Percentiles rank a stretch among this genome's conserved stretches.
These are phyloP conservation scores for Starmerella apis DNA, from an alignment of 805 yeast species.

Conservation along the genomic window DNA sequence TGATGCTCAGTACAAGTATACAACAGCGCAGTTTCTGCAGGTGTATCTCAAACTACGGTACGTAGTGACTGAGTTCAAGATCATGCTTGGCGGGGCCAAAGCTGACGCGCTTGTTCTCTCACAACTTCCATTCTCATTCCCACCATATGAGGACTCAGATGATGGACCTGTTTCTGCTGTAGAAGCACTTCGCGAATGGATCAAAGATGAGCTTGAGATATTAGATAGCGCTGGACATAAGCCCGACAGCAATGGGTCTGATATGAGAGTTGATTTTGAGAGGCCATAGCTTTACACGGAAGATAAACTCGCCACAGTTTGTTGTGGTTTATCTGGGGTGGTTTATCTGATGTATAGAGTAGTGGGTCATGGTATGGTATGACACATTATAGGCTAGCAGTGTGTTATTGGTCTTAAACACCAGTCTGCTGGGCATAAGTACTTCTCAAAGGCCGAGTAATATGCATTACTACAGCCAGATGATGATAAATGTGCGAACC, in stretches of 20 bases:
- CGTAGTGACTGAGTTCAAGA: conserved; percentile 22
- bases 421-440: no score
- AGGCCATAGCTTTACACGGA: not conserved
- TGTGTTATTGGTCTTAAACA: no score
- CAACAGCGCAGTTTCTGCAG: conserved; percentile 25
- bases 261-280: not conserved
- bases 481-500: no score
- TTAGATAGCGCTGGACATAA: not conserved
- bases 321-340: no score
- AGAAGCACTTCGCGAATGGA: conserved; percentile 14
- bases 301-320: no score
- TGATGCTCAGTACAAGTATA: conserved; percentile 25
- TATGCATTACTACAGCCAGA: no score
- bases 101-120: conserved; percentile 19
- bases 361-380: no score
- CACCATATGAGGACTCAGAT: conserved; percentile 3
- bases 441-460: no score
- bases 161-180: conserved; percentile 17
- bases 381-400: no score
- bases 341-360: no score
- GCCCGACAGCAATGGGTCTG: not conserved
- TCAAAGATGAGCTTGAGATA: not conserved
- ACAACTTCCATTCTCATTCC: conserved; percentile 3
- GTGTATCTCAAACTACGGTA: conserved; percentile 23
- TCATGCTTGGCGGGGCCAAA: conserved; percentile 19